Conservation (phyloP, 495 filamentous ascomycete genomes). For the Penicilliopsis zonata region DNA sequence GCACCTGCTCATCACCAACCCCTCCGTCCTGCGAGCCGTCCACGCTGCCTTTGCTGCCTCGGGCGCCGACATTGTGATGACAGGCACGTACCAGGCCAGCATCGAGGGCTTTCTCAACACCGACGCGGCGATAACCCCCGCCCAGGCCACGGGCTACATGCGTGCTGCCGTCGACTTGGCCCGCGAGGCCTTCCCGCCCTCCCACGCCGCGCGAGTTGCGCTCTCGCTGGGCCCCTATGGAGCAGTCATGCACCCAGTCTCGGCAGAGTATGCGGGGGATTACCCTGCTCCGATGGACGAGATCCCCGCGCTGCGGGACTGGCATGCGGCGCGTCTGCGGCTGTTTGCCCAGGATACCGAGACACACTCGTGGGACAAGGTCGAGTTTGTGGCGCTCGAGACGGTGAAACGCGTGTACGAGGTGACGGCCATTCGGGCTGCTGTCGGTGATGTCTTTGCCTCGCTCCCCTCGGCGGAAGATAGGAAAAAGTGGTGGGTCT, state of each 20-base stretch:
- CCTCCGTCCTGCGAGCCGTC: slow-evolving; percentile 33
- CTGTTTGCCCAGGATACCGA: slow-evolving; percentile 29
- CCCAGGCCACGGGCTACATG: slow-evolving; percentile 13
- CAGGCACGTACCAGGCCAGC: slow-evolving; percentile 54
- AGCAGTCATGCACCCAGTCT: slow-evolving; percentile 45
- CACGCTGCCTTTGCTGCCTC: slow-evolving; percentile 41
- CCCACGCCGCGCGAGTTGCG: slow-evolving; percentile 18
- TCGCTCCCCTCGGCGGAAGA: neutral
- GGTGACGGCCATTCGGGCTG: slow-evolving; percentile 42
- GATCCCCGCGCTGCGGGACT: slow-evolving; percentile 30
- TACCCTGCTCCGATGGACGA: slow-evolving; percentile 38
- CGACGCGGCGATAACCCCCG: slow-evolving; percentile 10
- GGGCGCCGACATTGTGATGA: slow-evolving; percentile 47
- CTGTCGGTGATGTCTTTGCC: slow-evolving; percentile 16
- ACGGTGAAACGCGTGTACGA: slow-evolving; percentile 48
- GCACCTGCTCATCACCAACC: slow-evolving; percentile 41
- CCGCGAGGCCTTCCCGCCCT: slow-evolving; percentile 9
- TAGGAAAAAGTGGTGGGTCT: slow-evolving; percentile 47
- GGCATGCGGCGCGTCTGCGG: slow-evolving; percentile 42
- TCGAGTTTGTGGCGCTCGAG: slow-evolving; percentile 52
- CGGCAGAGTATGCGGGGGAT: slow-evolving; percentile 48
- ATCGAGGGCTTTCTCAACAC: slow-evolving; percentile 38
- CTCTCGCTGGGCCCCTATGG: slow-evolving; percentile 54
- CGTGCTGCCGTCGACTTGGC: slow-evolving; percentile 13
- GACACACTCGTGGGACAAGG: slow-evolving; percentile 11